Conservation (phyloP, 805 yeast genomes). For the Diddensiella caesifluorescens region DNA sequence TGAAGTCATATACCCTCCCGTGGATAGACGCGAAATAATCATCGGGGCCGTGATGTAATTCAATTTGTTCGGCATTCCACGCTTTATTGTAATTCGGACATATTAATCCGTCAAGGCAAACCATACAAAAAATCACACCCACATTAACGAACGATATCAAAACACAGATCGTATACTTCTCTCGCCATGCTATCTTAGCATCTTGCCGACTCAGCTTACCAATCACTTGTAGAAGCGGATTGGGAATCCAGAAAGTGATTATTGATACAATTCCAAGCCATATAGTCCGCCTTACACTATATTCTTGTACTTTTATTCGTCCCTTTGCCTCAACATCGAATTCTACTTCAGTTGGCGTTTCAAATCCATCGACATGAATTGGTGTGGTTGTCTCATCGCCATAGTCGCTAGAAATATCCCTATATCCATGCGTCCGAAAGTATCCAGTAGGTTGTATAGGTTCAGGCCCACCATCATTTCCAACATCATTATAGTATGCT, state of each 20-base stretch:
- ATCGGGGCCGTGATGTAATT: slow-evolving; percentile 28
- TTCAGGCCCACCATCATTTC: not conserved
- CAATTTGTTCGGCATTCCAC: slow-evolving; percentile 29
- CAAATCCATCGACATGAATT: not conserved
- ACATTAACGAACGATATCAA: slow-evolving; percentile 35
- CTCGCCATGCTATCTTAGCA: slow-evolving; percentile 37
- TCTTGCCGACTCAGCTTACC: slow-evolving; percentile 30
- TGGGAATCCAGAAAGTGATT: slow-evolving; percentile 36
- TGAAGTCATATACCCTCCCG: slow-evolving; percentile 35
- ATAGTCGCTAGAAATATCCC: slow-evolving; percentile 14
- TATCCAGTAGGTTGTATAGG: not conserved
- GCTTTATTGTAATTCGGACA: slow-evolving; percentile 28
- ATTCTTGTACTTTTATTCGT: slow-evolving; percentile 10
- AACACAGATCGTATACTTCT: slow-evolving; percentile 35
- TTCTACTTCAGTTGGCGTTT: not conserved
- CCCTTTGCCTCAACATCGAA: not conserved
- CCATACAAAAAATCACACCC: slow-evolving; percentile 25
- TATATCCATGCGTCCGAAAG: not conserved
- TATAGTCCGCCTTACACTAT: slow-evolving; percentile 20
- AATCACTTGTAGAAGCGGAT: slow-evolving; percentile 21
- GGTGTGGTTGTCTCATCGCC: slow-evolving; percentile 4
- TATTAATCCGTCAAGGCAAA: slow-evolving; percentile 34
- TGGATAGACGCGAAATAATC: slow-evolving; percentile 32
- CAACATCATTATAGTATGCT: not conserved
- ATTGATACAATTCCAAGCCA: slow-evolving; percentile 34